phyloP scores from a whole-genome alignment of 108 stramenopile genomes.

The Cyclotella distinguenda region DNA sequence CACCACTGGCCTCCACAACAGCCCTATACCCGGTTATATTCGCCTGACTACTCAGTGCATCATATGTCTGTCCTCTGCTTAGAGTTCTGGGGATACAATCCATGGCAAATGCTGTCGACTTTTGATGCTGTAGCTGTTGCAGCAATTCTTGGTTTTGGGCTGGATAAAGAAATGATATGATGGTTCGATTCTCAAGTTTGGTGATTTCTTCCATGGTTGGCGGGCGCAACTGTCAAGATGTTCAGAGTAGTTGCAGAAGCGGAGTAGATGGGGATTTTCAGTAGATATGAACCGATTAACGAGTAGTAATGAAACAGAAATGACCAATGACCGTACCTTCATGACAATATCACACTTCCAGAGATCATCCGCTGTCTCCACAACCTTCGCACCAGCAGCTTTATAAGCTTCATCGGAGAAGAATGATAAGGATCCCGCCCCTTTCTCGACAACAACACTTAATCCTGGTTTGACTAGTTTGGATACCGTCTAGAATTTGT shows the following conservation, averaged over 20 bases:
- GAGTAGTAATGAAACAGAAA: too few relatives aligned
- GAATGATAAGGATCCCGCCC: constrained; percentile 83
- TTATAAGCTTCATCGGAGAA: constrained; percentile 94
- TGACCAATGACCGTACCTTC: constrained; percentile 56
- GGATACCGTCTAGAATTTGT: constrained; percentile 53
- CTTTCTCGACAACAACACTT: constrained; percentile 80
- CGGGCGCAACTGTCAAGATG: constrained; percentile 89
- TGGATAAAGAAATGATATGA: constrained; percentile 92
- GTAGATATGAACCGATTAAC: too few relatives aligned
- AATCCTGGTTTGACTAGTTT: constrained; percentile 85
- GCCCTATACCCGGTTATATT: constrained; percentile 99
- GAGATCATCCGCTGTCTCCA: constrained; percentile 71
- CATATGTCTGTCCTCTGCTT: constrained; percentile 96
- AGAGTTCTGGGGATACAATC: constrained; percentile 95
- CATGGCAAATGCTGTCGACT: constrained; percentile 96
- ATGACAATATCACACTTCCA: constrained; percentile 89
- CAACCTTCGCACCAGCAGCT: constrained; percentile 92
- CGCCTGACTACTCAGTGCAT: constrained; percentile 95
- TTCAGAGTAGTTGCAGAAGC: too few relatives aligned
- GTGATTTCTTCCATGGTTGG: constrained; percentile 86
- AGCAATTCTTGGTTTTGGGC: constrained; percentile 91
- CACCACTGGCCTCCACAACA: constrained; percentile 95
- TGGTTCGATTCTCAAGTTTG: constrained; percentile 73
- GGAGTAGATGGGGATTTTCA: not conserved
- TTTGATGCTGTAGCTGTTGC: constrained; percentile 85